These are phyloP conservation scores for Pseudogymnoascus sp. DNA, from an alignment of 2,329 filamentous ascomycete genomes.

Conservation along the genomic window DNA sequence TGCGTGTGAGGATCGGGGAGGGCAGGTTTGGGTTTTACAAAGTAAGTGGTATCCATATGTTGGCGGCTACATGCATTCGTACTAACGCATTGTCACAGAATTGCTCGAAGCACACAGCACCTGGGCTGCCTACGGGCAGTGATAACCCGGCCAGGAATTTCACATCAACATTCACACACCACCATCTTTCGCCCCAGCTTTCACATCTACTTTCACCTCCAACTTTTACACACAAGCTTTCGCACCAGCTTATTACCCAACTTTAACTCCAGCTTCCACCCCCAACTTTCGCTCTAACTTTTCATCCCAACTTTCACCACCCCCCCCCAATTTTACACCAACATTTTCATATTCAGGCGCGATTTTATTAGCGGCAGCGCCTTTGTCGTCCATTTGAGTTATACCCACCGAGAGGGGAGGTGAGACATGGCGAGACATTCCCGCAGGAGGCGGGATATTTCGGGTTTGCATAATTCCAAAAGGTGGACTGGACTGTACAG, in stretches of 20 bases:
- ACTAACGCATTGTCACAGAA: slow-evolving; percentile 21
- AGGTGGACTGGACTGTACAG: slow-evolving; percentile 1
- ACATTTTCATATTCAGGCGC: slow-evolving; percentile 8
- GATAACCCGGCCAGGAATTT: background rate
- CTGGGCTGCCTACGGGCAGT: slow-evolving; percentile 26
- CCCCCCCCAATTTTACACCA: slow-evolving; percentile 5
- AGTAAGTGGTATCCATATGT: slow-evolving; percentile 23
- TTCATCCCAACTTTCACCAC: background rate
- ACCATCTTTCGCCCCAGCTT: background rate
- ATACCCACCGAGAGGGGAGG: slow-evolving; percentile 7
- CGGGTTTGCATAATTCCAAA: slow-evolving; percentile 11
- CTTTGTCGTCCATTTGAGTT: slow-evolving; percentile 9
- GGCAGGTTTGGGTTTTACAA: slow-evolving; percentile 49
- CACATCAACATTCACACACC: background rate
- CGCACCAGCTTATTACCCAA: background rate
- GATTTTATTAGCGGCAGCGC: slow-evolving; percentile 8
- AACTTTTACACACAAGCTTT: background rate
- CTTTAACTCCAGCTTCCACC: background rate
- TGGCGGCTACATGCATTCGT: background rate
- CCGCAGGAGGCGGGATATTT: slow-evolving; percentile 4
- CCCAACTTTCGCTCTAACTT: background rate
- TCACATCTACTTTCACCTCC: background rate
- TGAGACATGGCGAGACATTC: slow-evolving; percentile 8
- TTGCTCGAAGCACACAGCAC: slow-evolving; percentile 26
- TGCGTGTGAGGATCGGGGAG: slow-evolving; percentile 56